Percentiles rank a stretch among this genome's conserved stretches.
phyloP scores from a whole-genome alignment of 139 green algal genomes.

The Coelastrella sp. region DNA sequence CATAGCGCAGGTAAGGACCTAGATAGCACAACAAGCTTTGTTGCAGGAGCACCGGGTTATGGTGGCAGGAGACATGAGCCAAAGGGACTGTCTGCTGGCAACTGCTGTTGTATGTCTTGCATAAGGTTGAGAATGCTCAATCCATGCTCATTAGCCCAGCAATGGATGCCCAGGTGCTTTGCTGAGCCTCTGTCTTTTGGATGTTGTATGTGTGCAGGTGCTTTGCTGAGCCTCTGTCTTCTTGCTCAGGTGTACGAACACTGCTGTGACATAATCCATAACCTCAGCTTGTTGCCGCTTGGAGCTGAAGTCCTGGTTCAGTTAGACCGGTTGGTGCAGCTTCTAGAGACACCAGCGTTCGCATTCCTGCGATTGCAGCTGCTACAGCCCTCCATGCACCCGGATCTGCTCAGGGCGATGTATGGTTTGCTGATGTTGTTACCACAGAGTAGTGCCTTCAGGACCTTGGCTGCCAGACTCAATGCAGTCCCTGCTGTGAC shows the following conservation, averaged over 20 bases:
- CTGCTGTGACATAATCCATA: constrained; percentile 67
- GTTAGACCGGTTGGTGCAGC: constrained; percentile 88
- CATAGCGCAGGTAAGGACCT: constrained; percentile 69
- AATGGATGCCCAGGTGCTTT: too few species aligned
- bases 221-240: constrained; percentile 88
- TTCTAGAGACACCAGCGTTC: constrained; percentile 95
- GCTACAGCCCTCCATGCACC: constrained; percentile 79
- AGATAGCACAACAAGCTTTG: not conserved
- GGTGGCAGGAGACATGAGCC: too few species aligned
- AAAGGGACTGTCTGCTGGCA: too few species aligned
- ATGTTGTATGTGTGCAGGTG: constrained; percentile 53
- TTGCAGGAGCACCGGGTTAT: too few species aligned
- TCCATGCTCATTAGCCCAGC: too few species aligned
- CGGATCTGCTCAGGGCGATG: constrained; percentile 80
- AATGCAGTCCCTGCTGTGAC: constrained; percentile 15
- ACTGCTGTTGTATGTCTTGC: too few species aligned
- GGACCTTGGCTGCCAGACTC: constrained; percentile 80
- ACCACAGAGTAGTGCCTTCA: constrained; percentile 93
- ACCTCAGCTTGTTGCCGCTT: constrained; percentile 67
- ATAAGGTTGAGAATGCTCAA: too few species aligned
- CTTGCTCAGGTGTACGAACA: constrained; percentile 82
- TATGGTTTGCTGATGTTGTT: constrained; percentile 96
- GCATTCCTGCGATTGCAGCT: constrained; percentile 93
- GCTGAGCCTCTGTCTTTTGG: not conserved
- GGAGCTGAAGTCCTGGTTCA: constrained; percentile 80